Percentiles rank a stretch among this genome's conserved stretches.
Evolutionary conservation across 768 basidiomycete species (phyloP).

Genomic region (Coprinopsis sp.): DNA sequence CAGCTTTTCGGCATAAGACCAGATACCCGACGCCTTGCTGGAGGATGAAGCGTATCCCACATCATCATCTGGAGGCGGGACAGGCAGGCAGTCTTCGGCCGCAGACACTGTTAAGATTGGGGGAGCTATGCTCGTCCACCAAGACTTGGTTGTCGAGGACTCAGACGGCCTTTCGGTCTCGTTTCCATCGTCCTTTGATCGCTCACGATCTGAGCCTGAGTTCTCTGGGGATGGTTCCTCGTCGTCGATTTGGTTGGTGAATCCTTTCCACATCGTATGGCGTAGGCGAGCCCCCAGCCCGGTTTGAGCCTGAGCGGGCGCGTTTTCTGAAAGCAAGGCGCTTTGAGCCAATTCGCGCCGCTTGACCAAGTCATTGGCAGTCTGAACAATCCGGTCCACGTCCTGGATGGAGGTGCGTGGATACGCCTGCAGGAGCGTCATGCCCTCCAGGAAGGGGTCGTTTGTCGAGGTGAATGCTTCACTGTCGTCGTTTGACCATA

Average conservation of each 20-base stretch:
- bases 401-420: slow-evolving; percentile 64
- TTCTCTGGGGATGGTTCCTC: slow-evolving; percentile 30
- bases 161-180: slow-evolving; percentile 45
- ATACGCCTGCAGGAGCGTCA: slow-evolving; percentile 60
- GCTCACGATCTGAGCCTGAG: slow-evolving; percentile 34
- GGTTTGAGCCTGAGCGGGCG: slow-evolving; percentile 26
- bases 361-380: slow-evolving; percentile 53
- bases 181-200: slow-evolving; percentile 36
- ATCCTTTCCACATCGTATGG: slow-evolving; percentile 63
- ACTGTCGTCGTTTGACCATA: slow-evolving; percentile 50
- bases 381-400: slow-evolving; percentile 65
- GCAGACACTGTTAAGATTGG: slow-evolving; percentile 1
- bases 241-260: slow-evolving; percentile 48
- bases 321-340: slow-evolving; percentile 29
- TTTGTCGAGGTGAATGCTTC: slow-evolving; percentile 20
- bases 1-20: slow-evolving; percentile 70
- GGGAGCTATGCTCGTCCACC: slow-evolving; percentile 51
- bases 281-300: slow-evolving; percentile 55
- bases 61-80: background rate
- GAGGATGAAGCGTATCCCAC: slow-evolving; percentile 13
- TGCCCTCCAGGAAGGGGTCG: slow-evolving; percentile 64
- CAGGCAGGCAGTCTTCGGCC: background rate
- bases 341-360: slow-evolving; percentile 39
- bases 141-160: slow-evolving; percentile 73
- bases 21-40: slow-evolving; percentile 35